Evolutionary conservation across 306 rosid genomes (phyloP).

Genomic region (Mimosa bimucronata): DNA sequence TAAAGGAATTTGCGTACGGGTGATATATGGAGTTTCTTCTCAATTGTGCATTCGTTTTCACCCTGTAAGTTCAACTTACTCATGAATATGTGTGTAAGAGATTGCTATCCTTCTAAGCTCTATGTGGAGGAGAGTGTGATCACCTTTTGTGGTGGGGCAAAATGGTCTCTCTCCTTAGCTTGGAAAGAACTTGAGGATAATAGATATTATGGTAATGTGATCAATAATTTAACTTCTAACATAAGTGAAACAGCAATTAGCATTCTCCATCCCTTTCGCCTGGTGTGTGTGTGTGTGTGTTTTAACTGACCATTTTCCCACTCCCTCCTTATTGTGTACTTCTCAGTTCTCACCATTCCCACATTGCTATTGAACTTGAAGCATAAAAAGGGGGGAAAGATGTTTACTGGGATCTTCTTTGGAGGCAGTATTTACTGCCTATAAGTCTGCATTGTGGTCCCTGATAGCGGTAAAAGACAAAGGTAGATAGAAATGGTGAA

Average conservation of each 20-base stretch:
- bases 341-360: constrained; percentile 18
- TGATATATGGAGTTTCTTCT: constrained; percentile 93
- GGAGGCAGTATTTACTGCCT: neutral
- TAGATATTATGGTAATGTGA: constrained; percentile 5
- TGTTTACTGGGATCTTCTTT: constrained; percentile 7
- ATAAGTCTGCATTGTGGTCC: neutral
- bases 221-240: constrained; percentile 10
- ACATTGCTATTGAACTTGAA: neutral
- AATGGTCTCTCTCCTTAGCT: neutral
- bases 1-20: constrained; percentile 90
- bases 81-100: neutral
- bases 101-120: constrained; percentile 22
- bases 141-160: constrained; percentile 26
- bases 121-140: constrained; percentile 23
- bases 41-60: constrained; percentile 94
- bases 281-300: neutral
- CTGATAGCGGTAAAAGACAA: too few relatives aligned
- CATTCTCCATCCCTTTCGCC: constrained; percentile 7
- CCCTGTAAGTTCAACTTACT: constrained; percentile 74
- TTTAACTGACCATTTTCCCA: constrained; percentile 19
- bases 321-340: constrained; percentile 24
- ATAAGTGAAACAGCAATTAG: neutral
- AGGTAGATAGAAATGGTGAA: too few relatives aligned
- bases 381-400: constrained; percentile 14
- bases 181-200: neutral